Percentiles rank a stretch among this genome's conserved stretches.
phyloP scores from a whole-genome alignment of 495 filamentous ascomycete species.

The Geopyxis carbonaria region DNA sequence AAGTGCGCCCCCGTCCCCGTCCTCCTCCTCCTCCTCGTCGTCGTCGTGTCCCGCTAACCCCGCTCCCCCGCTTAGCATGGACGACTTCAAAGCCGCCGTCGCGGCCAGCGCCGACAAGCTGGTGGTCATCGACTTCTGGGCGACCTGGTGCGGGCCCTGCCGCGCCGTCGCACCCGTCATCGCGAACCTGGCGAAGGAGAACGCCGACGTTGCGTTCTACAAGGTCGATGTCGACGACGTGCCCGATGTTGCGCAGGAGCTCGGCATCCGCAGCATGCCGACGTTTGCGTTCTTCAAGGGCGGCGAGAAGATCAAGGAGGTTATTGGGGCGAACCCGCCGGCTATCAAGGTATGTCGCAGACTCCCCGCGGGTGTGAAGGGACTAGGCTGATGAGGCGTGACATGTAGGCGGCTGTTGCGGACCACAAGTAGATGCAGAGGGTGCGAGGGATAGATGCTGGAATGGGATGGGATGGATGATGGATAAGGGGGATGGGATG shows the following conservation, averaged over 20 bases:
- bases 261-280: slow-evolving; percentile 84
- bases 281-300: slow-evolving; percentile 77
- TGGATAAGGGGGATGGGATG: too few relatives aligned
- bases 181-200: slow-evolving; percentile 41
- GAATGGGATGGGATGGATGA: too few relatives aligned
- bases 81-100: background rate
- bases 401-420: too few relatives aligned
- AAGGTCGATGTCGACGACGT: slow-evolving; percentile 87
- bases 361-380: too few relatives aligned
- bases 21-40: background rate
- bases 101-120: slow-evolving; percentile 32
- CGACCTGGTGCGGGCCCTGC: slow-evolving; percentile 85
- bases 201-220: slow-evolving; percentile 50
- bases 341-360: slow-evolving; percentile 38
- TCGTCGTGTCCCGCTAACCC: background rate
- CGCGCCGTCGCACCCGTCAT: slow-evolving; percentile 67
- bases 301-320: slow-evolving; percentile 45
- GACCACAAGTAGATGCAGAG: too few relatives aligned
- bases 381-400: too few relatives aligned
- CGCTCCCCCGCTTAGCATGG: background rate
- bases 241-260: slow-evolving; percentile 57
- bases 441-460: too few relatives aligned
- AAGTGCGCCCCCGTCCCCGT: background rate
- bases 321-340: slow-evolving; percentile 66
- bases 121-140: slow-evolving; percentile 73